A percentile compares a stretch with the other conserved stretches of the same genome.
These are phyloP conservation scores for Populus tomentosa DNA, from an alignment of 441 rosid genomes.

Conservation along the genomic window DNA sequence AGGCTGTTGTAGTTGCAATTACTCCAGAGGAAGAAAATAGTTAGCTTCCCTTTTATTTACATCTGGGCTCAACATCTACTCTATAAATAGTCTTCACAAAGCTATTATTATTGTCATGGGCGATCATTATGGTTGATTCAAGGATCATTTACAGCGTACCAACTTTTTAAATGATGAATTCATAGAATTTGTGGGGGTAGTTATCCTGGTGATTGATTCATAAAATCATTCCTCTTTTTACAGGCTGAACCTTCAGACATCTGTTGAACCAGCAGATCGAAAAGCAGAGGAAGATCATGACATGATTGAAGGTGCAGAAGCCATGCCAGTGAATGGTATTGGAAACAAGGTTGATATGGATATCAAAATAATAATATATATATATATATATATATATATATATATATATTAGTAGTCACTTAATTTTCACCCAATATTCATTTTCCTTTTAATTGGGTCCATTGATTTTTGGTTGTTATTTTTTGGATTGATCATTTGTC, in stretches of 20 bases:
- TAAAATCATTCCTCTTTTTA: conserved; percentile 22
- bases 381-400: not conserved
- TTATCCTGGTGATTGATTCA: conserved; percentile 1
- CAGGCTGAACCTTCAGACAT: conserved; percentile 51
- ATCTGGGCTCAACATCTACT: not conserved
- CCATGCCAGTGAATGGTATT: conserved; percentile 37
- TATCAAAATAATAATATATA: no score
- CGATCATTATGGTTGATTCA: not conserved
- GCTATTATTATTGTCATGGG: not conserved
- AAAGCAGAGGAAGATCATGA: conserved; percentile 30
- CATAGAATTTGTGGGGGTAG: not conserved
- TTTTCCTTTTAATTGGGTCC: not conserved
- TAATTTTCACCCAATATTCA: not conserved
- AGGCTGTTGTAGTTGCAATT: not conserved
- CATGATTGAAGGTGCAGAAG: conserved; percentile 33
- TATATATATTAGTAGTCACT: conserved; percentile 7
- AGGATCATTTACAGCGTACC: not conserved
- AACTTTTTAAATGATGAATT: not conserved
- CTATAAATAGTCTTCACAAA: not conserved
- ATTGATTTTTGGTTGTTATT: conserved; percentile 5
- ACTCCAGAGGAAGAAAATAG: not conserved
- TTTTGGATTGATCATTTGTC: conserved; percentile 5
- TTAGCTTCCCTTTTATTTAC: not conserved
- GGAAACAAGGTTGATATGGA: conserved; percentile 55
- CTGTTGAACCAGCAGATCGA: conserved; percentile 30